Evolutionary conservation across 257 asterid genomes (phyloP), one percentile per base, ranked within the genome.

Genomic region (Gentiana dahurica): DNA sequence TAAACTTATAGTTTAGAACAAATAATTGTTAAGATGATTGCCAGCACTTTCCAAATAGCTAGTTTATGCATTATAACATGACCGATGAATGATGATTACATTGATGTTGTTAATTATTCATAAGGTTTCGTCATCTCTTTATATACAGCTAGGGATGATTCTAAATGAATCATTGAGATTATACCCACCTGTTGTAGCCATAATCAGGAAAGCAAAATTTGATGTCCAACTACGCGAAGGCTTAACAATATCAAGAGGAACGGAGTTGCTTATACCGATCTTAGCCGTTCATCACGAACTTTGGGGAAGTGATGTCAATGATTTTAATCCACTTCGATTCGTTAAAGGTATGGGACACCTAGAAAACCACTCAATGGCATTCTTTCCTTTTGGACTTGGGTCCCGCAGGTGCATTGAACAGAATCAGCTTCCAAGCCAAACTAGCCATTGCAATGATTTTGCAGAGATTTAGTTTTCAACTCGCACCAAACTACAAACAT

Each of bases 401-500:
- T 73, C 73, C n/a, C 74, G 82, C 1, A 79, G 69, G 1, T 76
- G 82, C 76, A 67, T 76, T 1, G 82, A 76, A 36, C 79, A 76
- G 49, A 76, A 73, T 35, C 60, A 39, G 66, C 57, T 66, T 76
- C 3, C 82, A 76, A 36, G 71, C 82, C 9, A 76, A 76, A 54
- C 45, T 76, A 15, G 70, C 82, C 0, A 64, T 76, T 34, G 73
- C 82, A 2, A 63, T 76, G 51, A 72, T 76, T 49, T 74, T 76
- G 15, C 74, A 57, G 38, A 74, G 82, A 10, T 73, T 36, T 36
- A 48, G 60, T 11, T 57, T 73, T 44, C 57, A 68, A 10, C 43
- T 76, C 55, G 74, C 82, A 33, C 72, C 79, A 51, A 71, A 54
- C 7, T 76, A 76, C 64, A 68, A 69, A 47, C 82, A 76, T 9